Evolutionary conservation across 164 flowering plant genomes (phyloP).

Genomic region (Chloranthus sessilifolius): DNA sequence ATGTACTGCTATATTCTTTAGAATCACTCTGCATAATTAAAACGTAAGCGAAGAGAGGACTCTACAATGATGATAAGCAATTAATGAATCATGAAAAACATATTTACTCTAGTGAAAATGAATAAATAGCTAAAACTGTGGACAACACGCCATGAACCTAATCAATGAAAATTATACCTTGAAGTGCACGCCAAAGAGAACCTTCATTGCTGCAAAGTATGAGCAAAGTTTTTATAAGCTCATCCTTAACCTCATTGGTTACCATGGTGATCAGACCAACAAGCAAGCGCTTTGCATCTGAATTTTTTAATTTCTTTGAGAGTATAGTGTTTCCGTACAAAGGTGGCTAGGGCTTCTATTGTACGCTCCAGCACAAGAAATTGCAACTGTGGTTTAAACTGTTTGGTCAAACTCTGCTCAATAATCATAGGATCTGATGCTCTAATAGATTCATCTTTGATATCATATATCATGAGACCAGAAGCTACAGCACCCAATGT

Average conservation of each 20-base stretch:
- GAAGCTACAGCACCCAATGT: constrained; percentile 98
- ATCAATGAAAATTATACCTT: too few relatives aligned
- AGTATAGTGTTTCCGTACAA: constrained; percentile 83
- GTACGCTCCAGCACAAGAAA: constrained; percentile 95
- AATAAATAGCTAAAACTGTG: too few relatives aligned
- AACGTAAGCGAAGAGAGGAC: neutral
- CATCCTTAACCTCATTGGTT: constrained; percentile 82
- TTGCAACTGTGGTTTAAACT: constrained; percentile 66
- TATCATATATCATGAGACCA: constrained; percentile 98
- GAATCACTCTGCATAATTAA: constrained; percentile 54
- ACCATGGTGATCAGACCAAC: constrained; percentile 99
- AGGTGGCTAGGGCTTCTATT: constrained; percentile 94
- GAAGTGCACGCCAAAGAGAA: constrained; percentile 90
- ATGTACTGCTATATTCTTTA: constrained; percentile 66
- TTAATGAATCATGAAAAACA: constrained; percentile 7
- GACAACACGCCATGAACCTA: too few relatives aligned
- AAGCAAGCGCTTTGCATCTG: constrained; percentile 87
- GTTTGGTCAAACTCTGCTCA: constrained; percentile 76
- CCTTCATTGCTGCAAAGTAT: constrained; percentile 70
- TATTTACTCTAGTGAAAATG: neutral
- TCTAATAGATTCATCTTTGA: constrained; percentile 68
- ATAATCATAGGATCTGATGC: constrained; percentile 74
- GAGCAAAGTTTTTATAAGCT: constrained; percentile 72
- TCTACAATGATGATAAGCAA: neutral
- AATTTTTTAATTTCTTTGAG: constrained; percentile 54